phyloP scores from a whole-genome alignment of 2,329 filamentous ascomycete genomes.

The Triangularia setosa region DNA sequence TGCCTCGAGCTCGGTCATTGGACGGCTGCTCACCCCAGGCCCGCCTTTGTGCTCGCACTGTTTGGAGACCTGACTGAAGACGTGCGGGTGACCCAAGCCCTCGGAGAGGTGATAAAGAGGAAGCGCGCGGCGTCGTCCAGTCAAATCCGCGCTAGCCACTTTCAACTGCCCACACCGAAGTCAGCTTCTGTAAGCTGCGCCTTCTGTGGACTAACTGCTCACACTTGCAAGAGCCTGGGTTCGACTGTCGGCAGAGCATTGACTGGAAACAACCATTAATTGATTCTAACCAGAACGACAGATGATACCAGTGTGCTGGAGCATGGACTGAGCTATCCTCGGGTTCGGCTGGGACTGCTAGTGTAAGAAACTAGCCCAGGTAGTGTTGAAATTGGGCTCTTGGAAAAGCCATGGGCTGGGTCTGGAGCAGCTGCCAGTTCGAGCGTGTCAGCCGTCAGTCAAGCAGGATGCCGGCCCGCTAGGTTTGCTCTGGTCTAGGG shows the following conservation, averaged over 20 bases:
- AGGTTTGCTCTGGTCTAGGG: not conserved
- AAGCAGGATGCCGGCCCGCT: not conserved
- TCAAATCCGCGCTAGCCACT: not conserved
- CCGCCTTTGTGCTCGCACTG: not conserved
- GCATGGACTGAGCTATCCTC: not conserved
- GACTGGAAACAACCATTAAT: too few species aligned
- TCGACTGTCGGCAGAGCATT: too few species aligned
- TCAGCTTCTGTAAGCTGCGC: not conserved
- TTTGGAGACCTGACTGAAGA: not conserved
- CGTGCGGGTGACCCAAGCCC: constrained; percentile 19
- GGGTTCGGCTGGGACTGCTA: not conserved
- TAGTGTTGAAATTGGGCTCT: not conserved
- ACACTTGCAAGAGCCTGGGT: too few species aligned
- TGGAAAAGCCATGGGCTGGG: not conserved
- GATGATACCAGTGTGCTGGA: not conserved
- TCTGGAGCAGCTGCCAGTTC: not conserved
- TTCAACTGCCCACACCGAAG: not conserved
- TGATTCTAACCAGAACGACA: too few species aligned
- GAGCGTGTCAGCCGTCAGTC: not conserved
- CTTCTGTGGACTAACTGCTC: too few species aligned
- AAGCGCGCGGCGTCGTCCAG: not conserved
- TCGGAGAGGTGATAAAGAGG: constrained; percentile 14
- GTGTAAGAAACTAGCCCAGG: not conserved
- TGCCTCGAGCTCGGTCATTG: not conserved
- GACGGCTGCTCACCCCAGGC: not conserved